phyloP scores from a whole-genome alignment of 2,329 filamentous ascomycete genomes.

The Calonectria naviculata region DNA sequence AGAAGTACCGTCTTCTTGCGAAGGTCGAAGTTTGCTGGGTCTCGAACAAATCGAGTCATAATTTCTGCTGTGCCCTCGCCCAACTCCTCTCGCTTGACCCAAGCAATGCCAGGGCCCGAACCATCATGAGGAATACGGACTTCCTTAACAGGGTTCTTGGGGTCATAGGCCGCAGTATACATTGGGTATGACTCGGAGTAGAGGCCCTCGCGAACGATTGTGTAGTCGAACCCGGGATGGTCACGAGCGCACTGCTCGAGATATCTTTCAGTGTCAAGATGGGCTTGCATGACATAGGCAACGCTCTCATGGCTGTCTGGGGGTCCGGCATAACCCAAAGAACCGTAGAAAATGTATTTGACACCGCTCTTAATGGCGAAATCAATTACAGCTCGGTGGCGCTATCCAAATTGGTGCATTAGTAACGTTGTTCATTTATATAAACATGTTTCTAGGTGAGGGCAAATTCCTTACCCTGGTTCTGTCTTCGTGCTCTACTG shows the following conservation, averaged over 20 bases:
- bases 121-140: neutral
- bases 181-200: neutral
- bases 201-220: neutral
- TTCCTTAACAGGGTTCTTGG: neutral
- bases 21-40: neutral
- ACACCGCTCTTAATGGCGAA: neutral
- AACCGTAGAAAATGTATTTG: neutral
- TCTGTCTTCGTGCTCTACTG: neutral
- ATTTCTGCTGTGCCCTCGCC: neutral
- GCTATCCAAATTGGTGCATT: neutral
- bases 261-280: neutral
- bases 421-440: neutral
- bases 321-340: neutral
- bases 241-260: neutral
- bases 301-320: neutral
- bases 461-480: neutral
- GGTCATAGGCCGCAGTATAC: neutral
- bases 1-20: neutral
- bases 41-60: neutral
- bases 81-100: neutral
- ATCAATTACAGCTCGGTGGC: neutral
- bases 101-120: neutral
- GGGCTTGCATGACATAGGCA: neutral
- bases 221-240: neutral
- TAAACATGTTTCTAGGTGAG: no score